phyloP scores from a whole-genome alignment of 1,139 yeast genomes.

The Hansenula sp. region DNA sequence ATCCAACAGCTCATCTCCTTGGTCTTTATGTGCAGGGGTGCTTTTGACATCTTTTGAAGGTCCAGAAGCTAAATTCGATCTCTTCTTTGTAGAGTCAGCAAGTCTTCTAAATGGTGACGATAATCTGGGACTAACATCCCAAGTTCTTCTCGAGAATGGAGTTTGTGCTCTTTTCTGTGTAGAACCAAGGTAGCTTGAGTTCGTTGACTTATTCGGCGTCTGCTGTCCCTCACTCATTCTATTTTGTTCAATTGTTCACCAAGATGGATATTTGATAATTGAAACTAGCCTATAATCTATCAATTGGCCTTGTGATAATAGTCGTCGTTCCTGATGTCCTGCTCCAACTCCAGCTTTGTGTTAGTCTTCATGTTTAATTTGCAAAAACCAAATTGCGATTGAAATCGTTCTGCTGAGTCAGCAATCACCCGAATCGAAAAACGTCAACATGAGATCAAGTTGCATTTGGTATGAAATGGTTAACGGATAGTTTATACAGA shows the following conservation, averaged over 20 bases:
- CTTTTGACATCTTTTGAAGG: neutral
- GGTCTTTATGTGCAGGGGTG: conserved; percentile 1
- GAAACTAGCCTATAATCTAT: no score
- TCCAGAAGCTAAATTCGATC: neutral
- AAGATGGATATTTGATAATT: no score
- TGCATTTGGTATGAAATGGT: no score
- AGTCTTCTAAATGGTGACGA: conserved; percentile 23
- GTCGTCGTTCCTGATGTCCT: neutral
- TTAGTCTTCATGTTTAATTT: neutral
- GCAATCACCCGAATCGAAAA: neutral
- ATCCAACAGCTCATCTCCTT: conserved; percentile 36
- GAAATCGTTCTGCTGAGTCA: neutral
- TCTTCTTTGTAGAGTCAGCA: conserved; percentile 7
- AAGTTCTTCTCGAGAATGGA: conserved; percentile 15
- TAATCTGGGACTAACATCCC: conserved; percentile 14
- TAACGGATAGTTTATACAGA: no score
- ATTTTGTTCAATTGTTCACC: no score
- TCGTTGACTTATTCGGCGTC: conserved; percentile 5
- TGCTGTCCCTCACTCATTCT: conserved; percentile 2
- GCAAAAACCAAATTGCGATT: neutral
- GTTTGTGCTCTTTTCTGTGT: conserved; percentile 11
- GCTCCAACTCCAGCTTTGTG: no score
- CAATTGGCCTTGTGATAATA: neutral
- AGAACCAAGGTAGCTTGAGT: conserved; percentile 2
- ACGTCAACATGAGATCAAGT: conserved; percentile 4